Evolutionary conservation across 164 flowering plant genomes (phyloP), one percentile per base, ranked within the genome.

Genomic region (Berberis vulgaris): DNA sequence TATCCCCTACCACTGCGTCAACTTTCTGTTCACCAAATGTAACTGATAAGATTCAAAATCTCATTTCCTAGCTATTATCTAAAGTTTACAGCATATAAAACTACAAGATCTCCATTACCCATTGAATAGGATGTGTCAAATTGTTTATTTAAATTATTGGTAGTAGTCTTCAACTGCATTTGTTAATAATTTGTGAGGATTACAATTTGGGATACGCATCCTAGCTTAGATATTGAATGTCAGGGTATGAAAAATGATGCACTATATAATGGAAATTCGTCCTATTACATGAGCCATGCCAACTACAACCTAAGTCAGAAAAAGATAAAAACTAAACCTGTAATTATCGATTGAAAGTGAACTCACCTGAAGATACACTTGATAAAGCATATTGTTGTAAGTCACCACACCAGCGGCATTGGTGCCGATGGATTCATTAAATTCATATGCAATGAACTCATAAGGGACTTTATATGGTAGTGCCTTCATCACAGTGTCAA

Each of bases 361-460:
- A 45, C 60, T 61, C 40, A 83, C 87, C 81, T 71, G 61, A 11
- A 65, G 69, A 45, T 45, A 67, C 0, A 85, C 75, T 60, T 82
- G 83, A 38, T 76, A 13, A 38, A 79, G 45, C 12, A 87, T 56
- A 42, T 82, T 82, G 50, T 79, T 46, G 58, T 84, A 84, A 55
- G 44, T 65, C 0, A 26, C 26, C 26, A 26, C 26, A 26, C 26
- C 26, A 26, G 77, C 81, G 7, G 66, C 66, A 45, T 10, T 55
- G 4, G 49, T 5, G 1, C 83, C 85, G 52, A 72, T 65, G 3
- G 69, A 60, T 0, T 26, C 26, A 26, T 26, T 26, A 26, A 42
- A 59, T 45, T 38, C 62, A 26, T 70, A 80, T 3, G 85, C 84
- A 61, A 78, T 2, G 52, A 69, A 79, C 7, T 80, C 84, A 7